These are phyloP conservation scores for Lepidium sativum DNA, from an alignment of 345 rosid species.

Conservation along the genomic window DNA sequence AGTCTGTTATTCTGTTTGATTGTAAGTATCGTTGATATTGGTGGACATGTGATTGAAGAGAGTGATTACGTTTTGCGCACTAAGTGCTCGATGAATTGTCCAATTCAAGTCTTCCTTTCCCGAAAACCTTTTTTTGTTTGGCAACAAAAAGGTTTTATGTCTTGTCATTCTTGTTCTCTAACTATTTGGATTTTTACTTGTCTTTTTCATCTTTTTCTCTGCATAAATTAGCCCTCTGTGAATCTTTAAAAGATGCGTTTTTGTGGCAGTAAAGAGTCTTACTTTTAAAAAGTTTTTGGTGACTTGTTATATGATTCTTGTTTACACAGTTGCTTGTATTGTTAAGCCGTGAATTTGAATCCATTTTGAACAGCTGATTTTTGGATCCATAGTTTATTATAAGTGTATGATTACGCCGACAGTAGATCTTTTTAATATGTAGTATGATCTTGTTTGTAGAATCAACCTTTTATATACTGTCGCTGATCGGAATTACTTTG, in stretches of 20 bases:
- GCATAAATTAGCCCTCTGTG: conserved; percentile 14
- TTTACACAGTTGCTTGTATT: neutral
- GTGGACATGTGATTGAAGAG: conserved; percentile 13
- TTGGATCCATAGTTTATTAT: neutral
- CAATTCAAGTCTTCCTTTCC: conserved; percentile 5
- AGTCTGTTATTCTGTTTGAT: neutral
- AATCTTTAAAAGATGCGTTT: conserved; percentile 12
- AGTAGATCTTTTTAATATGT: neutral
- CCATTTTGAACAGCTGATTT: neutral
- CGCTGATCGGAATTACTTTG: neutral
- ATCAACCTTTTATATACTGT: neutral
- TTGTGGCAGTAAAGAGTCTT: neutral
- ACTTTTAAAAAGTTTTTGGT: neutral
- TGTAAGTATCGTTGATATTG: neutral
- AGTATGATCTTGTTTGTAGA: neutral
- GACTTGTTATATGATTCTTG: neutral
- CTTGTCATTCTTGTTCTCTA: conserved; percentile 20
- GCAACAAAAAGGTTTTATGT: neutral
- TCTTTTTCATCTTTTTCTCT: neutral
- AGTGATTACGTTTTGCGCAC: conserved; percentile 19
- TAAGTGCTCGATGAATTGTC: conserved; percentile 29
- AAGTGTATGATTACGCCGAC: neutral
- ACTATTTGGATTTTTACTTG: conserved; percentile 14
- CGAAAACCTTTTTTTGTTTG: neutral
- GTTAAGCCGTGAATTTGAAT: neutral